A percentile compares a stretch with the other conserved stretches of the same genome.
These are phyloP conservation scores for Vitis cinerea DNA, from an alignment of 164 flowering plant genomes.

Conservation along the genomic window DNA sequence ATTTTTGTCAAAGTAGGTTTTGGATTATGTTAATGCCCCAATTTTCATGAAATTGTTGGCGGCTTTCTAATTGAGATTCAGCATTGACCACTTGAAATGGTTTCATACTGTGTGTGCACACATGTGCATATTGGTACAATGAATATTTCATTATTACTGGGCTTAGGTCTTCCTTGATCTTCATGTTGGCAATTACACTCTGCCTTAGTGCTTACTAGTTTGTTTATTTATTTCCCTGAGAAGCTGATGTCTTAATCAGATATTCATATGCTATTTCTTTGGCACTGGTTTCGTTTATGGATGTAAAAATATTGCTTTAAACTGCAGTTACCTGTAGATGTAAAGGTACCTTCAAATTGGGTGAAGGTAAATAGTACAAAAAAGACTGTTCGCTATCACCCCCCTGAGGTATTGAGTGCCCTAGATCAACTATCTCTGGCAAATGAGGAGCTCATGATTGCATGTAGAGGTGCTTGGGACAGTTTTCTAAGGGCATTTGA, in stretches of 20 bases:
- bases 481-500: conserved; percentile 58
- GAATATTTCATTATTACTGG: not conserved
- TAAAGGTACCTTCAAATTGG: conserved; percentile 76
- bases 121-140: not conserved
- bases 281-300: not conserved
- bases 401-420: conserved; percentile 76
- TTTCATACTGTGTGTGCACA: not conserved
- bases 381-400: conserved; percentile 82
- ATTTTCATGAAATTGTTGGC: not conserved
- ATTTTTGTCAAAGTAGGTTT: not conserved
- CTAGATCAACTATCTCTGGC: conserved; percentile 67
- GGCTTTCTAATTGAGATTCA: not conserved
- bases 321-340: conserved; percentile 67
- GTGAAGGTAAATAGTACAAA: conserved; percentile 87
- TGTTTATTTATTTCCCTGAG: not conserved
- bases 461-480: conserved; percentile 77
- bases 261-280: not conserved
- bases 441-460: conserved; percentile 66
- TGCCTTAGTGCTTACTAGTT: not conserved
- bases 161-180: not conserved
- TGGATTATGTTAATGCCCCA: not conserved
- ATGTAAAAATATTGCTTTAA: not conserved
- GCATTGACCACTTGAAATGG: not conserved
- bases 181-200: not conserved
- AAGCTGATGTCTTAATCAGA: not conserved